Percentiles rank a stretch among this genome's conserved stretches.
These are phyloP conservation scores for Penicillium chermesinum DNA, from an alignment of 495 filamentous ascomycete genomes.

Conservation along the genomic window DNA sequence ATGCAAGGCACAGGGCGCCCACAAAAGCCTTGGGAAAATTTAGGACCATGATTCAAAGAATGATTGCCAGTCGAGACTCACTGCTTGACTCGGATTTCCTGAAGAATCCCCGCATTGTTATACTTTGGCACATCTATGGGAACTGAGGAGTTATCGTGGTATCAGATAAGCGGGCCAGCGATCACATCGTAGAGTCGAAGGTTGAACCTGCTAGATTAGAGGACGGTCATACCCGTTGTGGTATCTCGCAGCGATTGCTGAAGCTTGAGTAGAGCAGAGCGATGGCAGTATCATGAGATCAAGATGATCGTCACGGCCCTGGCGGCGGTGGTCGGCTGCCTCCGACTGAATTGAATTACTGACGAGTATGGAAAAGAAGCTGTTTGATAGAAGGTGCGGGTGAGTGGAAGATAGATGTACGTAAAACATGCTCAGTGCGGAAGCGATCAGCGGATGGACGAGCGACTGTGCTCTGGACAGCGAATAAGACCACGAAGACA, in stretches of 20 bases:
- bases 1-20: conserved; percentile 5
- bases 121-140: background rate
- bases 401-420: background rate
- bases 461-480: background rate
- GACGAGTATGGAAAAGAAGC: background rate
- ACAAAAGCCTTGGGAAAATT: conserved; percentile 3
- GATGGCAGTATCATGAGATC: conserved; percentile 9
- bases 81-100: conserved; percentile 1
- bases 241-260: background rate
- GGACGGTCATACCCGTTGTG: conserved; percentile 3
- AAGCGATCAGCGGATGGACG: background rate
- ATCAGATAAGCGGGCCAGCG: conserved; percentile 3
- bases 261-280: background rate
- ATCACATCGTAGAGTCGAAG: conserved; percentile 1
- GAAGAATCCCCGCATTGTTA: conserved; percentile 11
- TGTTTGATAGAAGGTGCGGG: background rate
- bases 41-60: conserved; percentile 7
- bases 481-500: background rate
- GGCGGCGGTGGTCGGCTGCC: conserved; percentile 20
- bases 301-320: background rate
- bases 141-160: conserved; percentile 4
- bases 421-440: background rate
- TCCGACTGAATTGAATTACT: conserved; percentile 8
- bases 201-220: conserved; percentile 12
- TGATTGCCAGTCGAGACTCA: conserved; percentile 1